phyloP scores from a whole-genome alignment of 257 asterid genomes.

The Solanum virginianum region DNA sequence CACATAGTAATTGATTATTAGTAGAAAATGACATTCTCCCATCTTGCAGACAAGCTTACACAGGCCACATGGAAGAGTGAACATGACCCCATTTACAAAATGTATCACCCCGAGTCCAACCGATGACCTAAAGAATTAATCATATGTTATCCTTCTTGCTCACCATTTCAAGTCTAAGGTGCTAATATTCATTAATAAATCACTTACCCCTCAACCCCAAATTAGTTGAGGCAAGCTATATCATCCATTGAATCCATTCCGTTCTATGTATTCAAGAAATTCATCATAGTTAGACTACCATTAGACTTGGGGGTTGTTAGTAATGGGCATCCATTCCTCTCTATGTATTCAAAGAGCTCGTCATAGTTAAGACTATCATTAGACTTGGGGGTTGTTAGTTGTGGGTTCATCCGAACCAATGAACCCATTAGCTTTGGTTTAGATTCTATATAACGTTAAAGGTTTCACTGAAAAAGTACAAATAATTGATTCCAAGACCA shows the following conservation, averaged over 20 bases:
- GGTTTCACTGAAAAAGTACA: neutral
- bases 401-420: neutral
- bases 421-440: neutral
- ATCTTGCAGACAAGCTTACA: neutral
- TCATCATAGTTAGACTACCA: neutral
- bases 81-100: neutral
- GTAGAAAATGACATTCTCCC: neutral
- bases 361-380: too few relatives aligned
- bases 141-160: neutral
- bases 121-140: neutral
- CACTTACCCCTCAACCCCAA: neutral
- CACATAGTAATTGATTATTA: neutral
- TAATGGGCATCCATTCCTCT: neutral
- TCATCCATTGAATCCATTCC: neutral
- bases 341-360: too few relatives aligned
- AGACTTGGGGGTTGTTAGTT: too few relatives aligned
- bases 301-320: neutral
- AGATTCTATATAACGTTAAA: too few relatives aligned
- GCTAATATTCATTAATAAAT: neutral
- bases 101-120: neutral
- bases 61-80: neutral
- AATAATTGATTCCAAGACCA: neutral
- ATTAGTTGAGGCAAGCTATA: neutral
- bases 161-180: neutral
- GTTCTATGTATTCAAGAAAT: neutral